These are phyloP conservation scores for Orobanche coerulescens DNA, from an alignment of 257 asterid genomes.

Conservation along the genomic window DNA sequence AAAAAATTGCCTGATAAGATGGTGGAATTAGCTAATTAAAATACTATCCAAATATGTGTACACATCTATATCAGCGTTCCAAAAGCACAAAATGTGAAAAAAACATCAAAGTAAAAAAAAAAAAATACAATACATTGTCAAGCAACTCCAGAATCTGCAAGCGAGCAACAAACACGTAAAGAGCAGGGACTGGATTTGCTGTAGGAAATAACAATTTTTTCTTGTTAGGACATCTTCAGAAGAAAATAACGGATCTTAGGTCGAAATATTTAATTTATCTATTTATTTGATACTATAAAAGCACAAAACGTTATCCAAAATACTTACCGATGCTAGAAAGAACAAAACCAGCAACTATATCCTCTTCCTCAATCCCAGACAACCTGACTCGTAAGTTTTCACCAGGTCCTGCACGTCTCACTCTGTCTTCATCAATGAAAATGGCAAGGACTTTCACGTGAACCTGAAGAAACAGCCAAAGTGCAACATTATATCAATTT, in stretches of 20 bases:
- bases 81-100: neutral
- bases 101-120: neutral
- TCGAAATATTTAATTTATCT: no score
- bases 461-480: constrained; percentile 37
- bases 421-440: constrained; percentile 68
- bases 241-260: neutral
- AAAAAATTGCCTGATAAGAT: constrained; percentile 70
- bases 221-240: neutral
- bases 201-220: constrained; percentile 24
- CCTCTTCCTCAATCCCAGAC: constrained; percentile 90
- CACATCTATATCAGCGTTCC: neutral
- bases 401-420: constrained; percentile 75
- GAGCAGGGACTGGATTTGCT: constrained; percentile 69
- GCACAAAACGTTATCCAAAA: neutral
- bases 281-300: neutral
- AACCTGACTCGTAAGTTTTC: constrained; percentile 87
- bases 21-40: neutral
- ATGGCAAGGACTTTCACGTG: constrained; percentile 72
- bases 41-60: neutral
- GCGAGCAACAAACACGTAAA: constrained; percentile 77
- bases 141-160: constrained; percentile 85
- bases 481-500: neutral
- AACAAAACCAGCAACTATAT: constrained; percentile 66
- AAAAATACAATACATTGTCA: constrained; percentile 62
- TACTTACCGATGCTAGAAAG: constrained; percentile 56